These are phyloP conservation scores for Remersonia thermophila DNA, from an alignment of 2,329 filamentous ascomycete species.

Conservation along the genomic window DNA sequence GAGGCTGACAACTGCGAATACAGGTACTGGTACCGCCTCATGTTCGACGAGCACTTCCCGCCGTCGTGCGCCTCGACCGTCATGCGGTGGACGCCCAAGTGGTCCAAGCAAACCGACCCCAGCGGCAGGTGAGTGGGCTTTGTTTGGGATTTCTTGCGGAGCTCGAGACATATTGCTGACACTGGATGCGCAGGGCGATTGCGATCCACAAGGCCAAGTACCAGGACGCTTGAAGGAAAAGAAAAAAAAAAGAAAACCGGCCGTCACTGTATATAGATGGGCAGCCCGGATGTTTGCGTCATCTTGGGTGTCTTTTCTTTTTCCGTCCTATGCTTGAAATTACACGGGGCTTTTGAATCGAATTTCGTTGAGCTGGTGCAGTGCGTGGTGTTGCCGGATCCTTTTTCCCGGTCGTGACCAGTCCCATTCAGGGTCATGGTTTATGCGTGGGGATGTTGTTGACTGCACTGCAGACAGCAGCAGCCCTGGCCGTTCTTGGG, in stretches of 20 bases:
- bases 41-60: conserved; percentile 99
- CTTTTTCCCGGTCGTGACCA: no score
- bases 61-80: conserved; percentile 83
- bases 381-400: no score
- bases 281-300: no score
- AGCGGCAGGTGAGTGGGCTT: conserved; percentile 69
- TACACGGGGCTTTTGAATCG: no score
- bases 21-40: conserved; percentile 90
- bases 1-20: conserved; percentile 3
- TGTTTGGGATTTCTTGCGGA: not conserved
- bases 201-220: conserved; percentile 66
- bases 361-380: no score
- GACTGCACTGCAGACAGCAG: no score
- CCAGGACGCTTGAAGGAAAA: conserved; percentile 29
- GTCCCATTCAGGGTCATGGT: no score
- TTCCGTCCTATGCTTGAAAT: no score
- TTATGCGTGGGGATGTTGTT: no score
- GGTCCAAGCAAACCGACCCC: conserved; percentile 92
- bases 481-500: no score
- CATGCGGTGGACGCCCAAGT: conserved; percentile 92
- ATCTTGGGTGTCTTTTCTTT: conserved; percentile 3
- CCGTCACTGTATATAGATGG: conserved; percentile 8
- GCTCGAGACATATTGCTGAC: conserved; percentile 11
- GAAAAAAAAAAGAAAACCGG: conserved; percentile 18
- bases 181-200: conserved; percentile 49